Evolutionary conservation across 768 basidiomycete genomes (phyloP), one percentile per base, ranked within the genome.

Genomic region (Chiua virens): DNA sequence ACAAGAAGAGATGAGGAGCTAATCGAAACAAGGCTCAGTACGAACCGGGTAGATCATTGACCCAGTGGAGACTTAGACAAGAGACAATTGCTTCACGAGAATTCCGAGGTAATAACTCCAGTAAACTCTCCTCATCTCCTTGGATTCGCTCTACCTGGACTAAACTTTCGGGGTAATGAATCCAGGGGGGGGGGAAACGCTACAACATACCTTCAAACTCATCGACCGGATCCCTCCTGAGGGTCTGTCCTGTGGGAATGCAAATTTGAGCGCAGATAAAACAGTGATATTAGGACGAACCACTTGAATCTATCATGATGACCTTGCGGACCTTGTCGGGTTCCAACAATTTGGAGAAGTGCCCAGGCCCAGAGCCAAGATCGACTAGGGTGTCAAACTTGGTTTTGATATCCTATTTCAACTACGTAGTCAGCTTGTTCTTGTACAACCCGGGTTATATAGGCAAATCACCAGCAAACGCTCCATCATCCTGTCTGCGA

Each of bases 11-110:
- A 27, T 10, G 18, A 61, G n/a, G 13, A 23, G 21, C 39, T 34
- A 3, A 34, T 34, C 34, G 34, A 8, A 15, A 17, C 15, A 6
- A 15, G 6, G 15, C 17, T 34, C 34, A 34, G 27, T 42, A 60
- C 77, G 23, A 28, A 91, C 95, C 93, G 54, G 94, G 96, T 7
- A 99, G 79, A 71, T 99, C 97, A 60, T 98, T 98, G 13, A 97
- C 83, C 97, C 97, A 99, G 56, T 99, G 97, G 38, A 98, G 76
- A 59, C 86, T 87, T 4, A 97, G 78, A 65, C 92, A 95, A 13
- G 92, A 95, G 22, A 97, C 85, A 41, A 98, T 82, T 17, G 90
- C 92, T 63, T 98, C 96, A 64, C 95, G 88, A 14, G 92, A 90
- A 53, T 87, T 79, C 3, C 75, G 82, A 5, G 78, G 74, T 11